These are phyloP conservation scores for Axilococcus clingmanii DNA, from an alignment of 139 green algal genomes.

Conservation along the genomic window DNA sequence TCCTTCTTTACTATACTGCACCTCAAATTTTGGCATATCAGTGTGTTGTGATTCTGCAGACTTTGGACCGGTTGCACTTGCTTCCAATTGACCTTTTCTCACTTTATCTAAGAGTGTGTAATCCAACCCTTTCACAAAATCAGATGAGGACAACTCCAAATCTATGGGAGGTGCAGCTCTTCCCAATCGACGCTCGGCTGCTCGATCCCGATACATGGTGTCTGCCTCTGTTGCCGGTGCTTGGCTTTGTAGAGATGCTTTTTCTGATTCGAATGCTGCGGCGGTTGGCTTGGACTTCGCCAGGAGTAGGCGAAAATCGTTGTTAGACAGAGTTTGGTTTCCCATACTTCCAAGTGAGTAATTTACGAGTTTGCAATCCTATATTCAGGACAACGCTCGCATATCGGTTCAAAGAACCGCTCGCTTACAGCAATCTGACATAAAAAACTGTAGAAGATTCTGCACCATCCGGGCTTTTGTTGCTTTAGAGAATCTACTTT, in stretches of 20 bases:
- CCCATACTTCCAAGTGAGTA: too few species aligned
- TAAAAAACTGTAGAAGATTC: too few species aligned
- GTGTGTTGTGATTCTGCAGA: constrained; percentile 10
- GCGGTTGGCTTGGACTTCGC: constrained; percentile 5
- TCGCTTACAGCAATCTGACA: too few species aligned
- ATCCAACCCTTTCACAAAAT: constrained; percentile 91
- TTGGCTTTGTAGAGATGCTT: not conserved
- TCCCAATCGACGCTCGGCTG: constrained; percentile 54
- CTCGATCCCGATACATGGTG: constrained; percentile 39
- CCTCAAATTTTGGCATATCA: not conserved
- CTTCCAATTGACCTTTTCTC: too few species aligned
- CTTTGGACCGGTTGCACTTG: too few species aligned
- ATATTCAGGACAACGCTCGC: too few species aligned
- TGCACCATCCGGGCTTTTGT: too few species aligned
- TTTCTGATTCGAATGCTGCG: not conserved
- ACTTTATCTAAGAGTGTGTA: constrained; percentile 82
- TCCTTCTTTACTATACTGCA: not conserved
- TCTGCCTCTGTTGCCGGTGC: not conserved
- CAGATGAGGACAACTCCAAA: too few species aligned
- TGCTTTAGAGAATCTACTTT: too few species aligned
- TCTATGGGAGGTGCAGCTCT: too few species aligned
- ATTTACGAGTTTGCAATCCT: too few species aligned
- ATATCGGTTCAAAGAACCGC: too few species aligned
- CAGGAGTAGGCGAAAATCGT: constrained; percentile 22
- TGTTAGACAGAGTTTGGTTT: constrained; percentile 13